phyloP scores from a whole-genome alignment of 306 rosid species.

The Vigna reflexopilosa region DNA sequence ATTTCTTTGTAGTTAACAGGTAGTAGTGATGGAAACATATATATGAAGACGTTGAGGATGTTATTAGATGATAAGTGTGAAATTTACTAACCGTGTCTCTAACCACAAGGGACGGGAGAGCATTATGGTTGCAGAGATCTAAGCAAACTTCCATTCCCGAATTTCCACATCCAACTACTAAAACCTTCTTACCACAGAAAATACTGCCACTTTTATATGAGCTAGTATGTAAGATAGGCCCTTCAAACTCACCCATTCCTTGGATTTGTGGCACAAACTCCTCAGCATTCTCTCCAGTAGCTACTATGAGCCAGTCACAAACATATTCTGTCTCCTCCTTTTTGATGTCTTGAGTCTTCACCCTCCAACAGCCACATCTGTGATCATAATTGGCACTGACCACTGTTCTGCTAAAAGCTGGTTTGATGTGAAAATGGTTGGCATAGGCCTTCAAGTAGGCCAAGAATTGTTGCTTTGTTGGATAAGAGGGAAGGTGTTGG shows the following conservation, averaged over 20 bases:
- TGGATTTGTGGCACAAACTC: slow-evolving; percentile 63
- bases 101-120: slow-evolving; percentile 73
- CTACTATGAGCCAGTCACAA: slow-evolving; percentile 72
- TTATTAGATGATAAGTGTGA: not conserved
- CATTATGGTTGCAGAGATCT: slow-evolving; percentile 77
- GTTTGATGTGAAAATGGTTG: slow-evolving; percentile 53
- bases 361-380: slow-evolving; percentile 54
- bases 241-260: slow-evolving; percentile 62
- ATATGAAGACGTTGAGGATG: not conserved
- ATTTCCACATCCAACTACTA: slow-evolving; percentile 92
- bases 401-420: slow-evolving; percentile 57
- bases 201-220: slow-evolving; percentile 62
- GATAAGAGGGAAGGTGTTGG: slow-evolving; percentile 66
- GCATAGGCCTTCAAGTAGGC: slow-evolving; percentile 62
- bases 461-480: slow-evolving; percentile 74
- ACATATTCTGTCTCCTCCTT: slow-evolving; percentile 54
- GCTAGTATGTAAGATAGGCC: slow-evolving; percentile 68
- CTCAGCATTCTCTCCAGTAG: slow-evolving; percentile 84
- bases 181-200: slow-evolving; percentile 67
- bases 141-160: slow-evolving; percentile 90
- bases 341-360: slow-evolving; percentile 48
- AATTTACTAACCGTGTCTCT: slow-evolving; percentile 69
- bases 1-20: no score
- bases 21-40: not conserved
- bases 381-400: slow-evolving; percentile 60